Conservation (phyloP, 2,329 filamentous ascomycete genomes). For the Ophiobolus disseminans region DNA sequence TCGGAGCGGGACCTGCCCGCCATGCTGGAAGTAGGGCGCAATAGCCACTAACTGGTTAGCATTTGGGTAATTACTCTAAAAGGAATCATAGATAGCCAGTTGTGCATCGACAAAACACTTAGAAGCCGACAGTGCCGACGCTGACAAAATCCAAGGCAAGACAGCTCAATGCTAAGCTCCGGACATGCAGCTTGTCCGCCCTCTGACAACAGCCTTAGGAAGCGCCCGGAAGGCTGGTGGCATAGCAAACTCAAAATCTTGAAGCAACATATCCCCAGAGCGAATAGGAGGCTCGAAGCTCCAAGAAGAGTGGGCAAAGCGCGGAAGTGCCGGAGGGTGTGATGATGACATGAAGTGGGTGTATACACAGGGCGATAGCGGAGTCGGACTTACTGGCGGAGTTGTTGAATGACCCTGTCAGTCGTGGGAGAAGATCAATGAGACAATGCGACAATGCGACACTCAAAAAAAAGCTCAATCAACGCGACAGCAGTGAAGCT, state of each 20-base stretch:
- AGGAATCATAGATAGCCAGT: constrained; percentile 11
- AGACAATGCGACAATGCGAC: not conserved
- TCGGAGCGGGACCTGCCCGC: constrained; percentile 45
- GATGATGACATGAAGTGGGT: constrained; percentile 28
- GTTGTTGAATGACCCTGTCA: not conserved
- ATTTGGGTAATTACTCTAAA: constrained; percentile 21
- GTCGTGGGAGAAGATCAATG: not conserved
- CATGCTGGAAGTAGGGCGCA: constrained; percentile 44
- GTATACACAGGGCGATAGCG: constrained; percentile 24
- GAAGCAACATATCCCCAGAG: constrained; percentile 1
- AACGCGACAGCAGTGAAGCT: constrained; percentile 3
- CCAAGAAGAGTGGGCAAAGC: constrained; percentile 9
- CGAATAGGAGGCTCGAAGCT: constrained; percentile 16
- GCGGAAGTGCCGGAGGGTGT: constrained; percentile 31
- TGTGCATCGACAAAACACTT: constrained; percentile 6
- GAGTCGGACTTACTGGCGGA: constrained; percentile 27
- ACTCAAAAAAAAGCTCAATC: too few relatives aligned
- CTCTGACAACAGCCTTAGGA: constrained; percentile 19
- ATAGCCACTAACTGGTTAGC: constrained; percentile 46
- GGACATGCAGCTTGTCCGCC: constrained; percentile 6
- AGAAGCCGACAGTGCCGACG: constrained; percentile 36
- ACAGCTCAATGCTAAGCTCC: constrained; percentile 4
- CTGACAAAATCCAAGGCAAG: constrained; percentile 30
- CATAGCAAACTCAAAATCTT: constrained; percentile 5
- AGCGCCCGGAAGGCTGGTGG: constrained; percentile 31